These are phyloP conservation scores for Tetragonia tetragonoides DNA, from an alignment of 148 eudicot genomes.

Conservation along the genomic window DNA sequence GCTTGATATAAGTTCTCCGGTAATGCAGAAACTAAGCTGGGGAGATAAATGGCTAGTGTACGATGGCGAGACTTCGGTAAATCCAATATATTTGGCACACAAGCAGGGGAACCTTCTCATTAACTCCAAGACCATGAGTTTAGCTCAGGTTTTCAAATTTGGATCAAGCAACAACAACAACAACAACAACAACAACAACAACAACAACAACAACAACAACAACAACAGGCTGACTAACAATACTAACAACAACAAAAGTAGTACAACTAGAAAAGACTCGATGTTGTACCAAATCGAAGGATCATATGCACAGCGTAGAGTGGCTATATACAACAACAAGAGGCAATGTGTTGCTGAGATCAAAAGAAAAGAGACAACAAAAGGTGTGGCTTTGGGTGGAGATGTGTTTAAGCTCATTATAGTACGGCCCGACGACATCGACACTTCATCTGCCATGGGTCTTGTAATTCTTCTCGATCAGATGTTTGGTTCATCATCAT, in stretches of 20 bases:
- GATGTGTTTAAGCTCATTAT: constrained; percentile 59
- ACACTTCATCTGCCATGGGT: constrained; percentile 57
- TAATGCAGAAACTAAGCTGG: constrained; percentile 51
- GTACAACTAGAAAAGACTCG: neutral
- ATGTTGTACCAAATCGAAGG: constrained; percentile 56
- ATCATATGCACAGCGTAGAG: constrained; percentile 50
- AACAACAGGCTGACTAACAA: neutral
- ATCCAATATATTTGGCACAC: constrained; percentile 43
- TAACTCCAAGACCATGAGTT: constrained; percentile 28
- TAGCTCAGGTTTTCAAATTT: constrained; percentile 40
- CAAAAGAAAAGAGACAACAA: constrained; percentile 45
- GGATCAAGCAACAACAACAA: neutral
- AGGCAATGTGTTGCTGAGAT: constrained; percentile 66
- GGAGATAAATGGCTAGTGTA: constrained; percentile 60
- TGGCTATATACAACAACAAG: constrained; percentile 47
- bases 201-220: constrained; percentile 23
- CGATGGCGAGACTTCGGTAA: constrained; percentile 47
- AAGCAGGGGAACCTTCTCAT: constrained; percentile 38
- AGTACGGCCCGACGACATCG: constrained; percentile 37
- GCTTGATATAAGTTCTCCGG: too few species aligned
- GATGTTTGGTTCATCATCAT: constrained; percentile 50
- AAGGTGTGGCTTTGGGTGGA: constrained; percentile 51
- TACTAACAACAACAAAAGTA: neutral
- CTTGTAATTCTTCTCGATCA: constrained; percentile 65
- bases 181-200: neutral